A percentile compares a stretch with the other conserved stretches of the same genome.
phyloP scores from a whole-genome alignment of 345 rosid species.

The Arabidopsis suecica region DNA sequence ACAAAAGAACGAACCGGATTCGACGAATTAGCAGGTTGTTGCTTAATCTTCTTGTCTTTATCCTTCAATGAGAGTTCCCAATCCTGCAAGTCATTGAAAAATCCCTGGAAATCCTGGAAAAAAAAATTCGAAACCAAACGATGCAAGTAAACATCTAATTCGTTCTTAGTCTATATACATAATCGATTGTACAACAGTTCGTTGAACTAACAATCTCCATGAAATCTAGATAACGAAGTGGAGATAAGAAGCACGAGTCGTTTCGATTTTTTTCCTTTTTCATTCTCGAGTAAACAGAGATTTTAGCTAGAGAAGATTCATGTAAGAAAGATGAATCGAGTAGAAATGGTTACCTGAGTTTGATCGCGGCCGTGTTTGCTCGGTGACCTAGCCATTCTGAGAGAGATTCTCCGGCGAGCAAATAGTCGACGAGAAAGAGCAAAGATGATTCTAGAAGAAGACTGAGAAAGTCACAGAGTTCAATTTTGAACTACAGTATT shows the following conservation, averaged over 20 bases:
- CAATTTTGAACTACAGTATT: constrained; percentile 13
- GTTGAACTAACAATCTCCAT: not conserved
- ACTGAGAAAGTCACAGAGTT: not conserved
- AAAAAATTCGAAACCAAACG: constrained; percentile 25
- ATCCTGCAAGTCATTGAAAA: constrained; percentile 94
- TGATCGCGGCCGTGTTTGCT: constrained; percentile 73
- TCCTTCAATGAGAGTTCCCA: constrained; percentile 76
- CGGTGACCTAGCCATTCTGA: constrained; percentile 45
- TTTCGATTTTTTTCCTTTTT: not conserved
- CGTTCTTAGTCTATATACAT: constrained; percentile 1
- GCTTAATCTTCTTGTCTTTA: constrained; percentile 67
- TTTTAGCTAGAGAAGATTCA: not conserved
- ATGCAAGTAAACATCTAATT: constrained; percentile 23
- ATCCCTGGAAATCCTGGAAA: constrained; percentile 83
- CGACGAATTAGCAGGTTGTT: constrained; percentile 49
- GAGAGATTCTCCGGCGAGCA: constrained; percentile 39
- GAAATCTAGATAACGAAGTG: not conserved
- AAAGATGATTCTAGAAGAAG: constrained; percentile 43
- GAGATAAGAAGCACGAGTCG: not conserved
- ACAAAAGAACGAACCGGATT: constrained; percentile 43
- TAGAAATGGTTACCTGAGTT: constrained; percentile 52
- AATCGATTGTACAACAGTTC: not conserved
- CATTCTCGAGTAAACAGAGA: constrained; percentile 3
- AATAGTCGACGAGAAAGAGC: not conserved
- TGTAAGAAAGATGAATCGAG: not conserved